Evolutionary conservation across 2,329 filamentous ascomycete genomes (phyloP).

Genomic region (Fusarium equiseti): DNA sequence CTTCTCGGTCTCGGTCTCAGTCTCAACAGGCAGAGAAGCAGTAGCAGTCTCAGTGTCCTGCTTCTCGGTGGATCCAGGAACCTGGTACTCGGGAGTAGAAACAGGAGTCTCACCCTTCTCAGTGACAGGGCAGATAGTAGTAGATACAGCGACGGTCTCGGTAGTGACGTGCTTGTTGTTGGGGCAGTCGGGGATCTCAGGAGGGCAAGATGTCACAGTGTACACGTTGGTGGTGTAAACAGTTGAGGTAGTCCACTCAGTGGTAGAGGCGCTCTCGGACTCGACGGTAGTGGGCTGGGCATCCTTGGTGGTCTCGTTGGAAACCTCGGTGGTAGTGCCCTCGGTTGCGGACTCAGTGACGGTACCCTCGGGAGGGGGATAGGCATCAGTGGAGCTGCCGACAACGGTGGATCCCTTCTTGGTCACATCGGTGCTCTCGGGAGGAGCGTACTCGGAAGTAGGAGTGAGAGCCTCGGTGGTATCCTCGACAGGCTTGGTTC

Average conservation of each 20-base stretch:
- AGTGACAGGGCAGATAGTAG: conserved; percentile 42
- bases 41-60: conserved; percentile 8
- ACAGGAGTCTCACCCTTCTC: conserved; percentile 28
- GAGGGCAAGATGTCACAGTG: conserved; percentile 39
- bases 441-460: conserved; percentile 20
- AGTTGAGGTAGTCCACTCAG: conserved; percentile 32
- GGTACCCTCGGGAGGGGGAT: conserved; percentile 22
- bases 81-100: conserved; percentile 11
- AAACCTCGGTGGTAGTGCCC: conserved; percentile 13
- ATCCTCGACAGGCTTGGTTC: conserved; percentile 18
- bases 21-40: neutral
- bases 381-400: conserved; percentile 12
- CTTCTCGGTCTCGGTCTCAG: conserved; percentile 10
- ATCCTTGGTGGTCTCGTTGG: conserved; percentile 20
- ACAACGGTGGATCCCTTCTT: conserved; percentile 24
- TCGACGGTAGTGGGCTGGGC: neutral
- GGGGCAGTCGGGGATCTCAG: conserved; percentile 41
- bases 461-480: conserved; percentile 24
- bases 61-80: conserved; percentile 5
- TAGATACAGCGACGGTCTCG: conserved; percentile 42
- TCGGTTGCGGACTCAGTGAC: neutral
- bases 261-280: conserved; percentile 15
- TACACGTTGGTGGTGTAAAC: conserved; percentile 43
- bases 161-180: conserved; percentile 32
- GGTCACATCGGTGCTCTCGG: conserved; percentile 21